phyloP scores from a whole-genome alignment of 306 rosid genomes.

The Carpinus viminea region DNA sequence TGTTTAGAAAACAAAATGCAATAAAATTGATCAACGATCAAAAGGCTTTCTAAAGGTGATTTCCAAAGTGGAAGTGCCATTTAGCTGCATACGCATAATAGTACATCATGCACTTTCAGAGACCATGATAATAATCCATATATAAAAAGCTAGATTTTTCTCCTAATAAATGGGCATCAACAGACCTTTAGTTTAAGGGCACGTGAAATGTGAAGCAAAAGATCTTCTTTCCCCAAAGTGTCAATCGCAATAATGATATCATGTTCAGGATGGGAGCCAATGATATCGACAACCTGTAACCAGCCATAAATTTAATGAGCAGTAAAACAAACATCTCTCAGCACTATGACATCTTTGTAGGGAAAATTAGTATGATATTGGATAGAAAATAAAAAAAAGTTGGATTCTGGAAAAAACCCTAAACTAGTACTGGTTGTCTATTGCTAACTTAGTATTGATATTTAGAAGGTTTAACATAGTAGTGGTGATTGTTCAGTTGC shows the following conservation, averaged over 20 bases:
- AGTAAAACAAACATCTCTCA: background rate
- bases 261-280: conserved; percentile 66
- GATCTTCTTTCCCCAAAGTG: conserved; percentile 73
- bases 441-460: background rate
- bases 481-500: background rate
- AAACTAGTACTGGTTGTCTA: too few relatives aligned
- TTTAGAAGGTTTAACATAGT: background rate
- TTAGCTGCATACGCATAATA: background rate
- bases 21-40: background rate
- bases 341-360: background rate
- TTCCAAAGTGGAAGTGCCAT: background rate
- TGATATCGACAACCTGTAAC: conserved; percentile 59
- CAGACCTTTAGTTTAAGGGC: conserved; percentile 66
- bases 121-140: conserved; percentile 8
- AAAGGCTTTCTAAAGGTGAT: background rate
- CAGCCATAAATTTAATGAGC: conserved; percentile 9
- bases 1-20: background rate
- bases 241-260: conserved; percentile 68
- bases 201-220: conserved; percentile 52
- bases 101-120: background rate
- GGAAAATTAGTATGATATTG: background rate
- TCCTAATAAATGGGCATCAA: conserved; percentile 9
- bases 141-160: background rate
- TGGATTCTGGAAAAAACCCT: too few relatives aligned
- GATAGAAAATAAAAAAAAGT: background rate